Base-by-base conservation (phyloP, 139 green algal species). In the Chara braunii region DNA sequence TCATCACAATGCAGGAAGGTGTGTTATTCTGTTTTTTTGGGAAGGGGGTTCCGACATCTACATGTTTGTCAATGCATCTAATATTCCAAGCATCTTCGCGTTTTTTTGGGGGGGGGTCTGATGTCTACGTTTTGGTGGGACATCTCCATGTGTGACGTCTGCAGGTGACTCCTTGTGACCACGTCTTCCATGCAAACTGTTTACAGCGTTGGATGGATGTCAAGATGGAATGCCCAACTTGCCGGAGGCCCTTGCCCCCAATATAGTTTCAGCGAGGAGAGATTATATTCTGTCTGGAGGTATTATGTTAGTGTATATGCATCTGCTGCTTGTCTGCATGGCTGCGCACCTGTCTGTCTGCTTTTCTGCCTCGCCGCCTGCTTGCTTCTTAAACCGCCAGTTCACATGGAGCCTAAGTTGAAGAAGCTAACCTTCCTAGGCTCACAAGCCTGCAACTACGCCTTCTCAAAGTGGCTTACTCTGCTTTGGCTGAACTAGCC, bases 181-280 rank as follows among this genome's bases (percentile, higher is more conserved):
- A 95, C 71, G 83, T 91, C 56, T 95, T 94, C 69, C 89, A 95
- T 64, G 37, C 59, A 1, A 37, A 77, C 2, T 95, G 89, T 68
- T 66, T 95, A 43, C 48, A 81, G 44, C 75, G 76, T 0, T 95
- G 89, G 89, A 91, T 95, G 80, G 79, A 86, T n/a, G 73, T 94
- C 26, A 94, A 95, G 58, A 82, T 84, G 65, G 83, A 89, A 66
- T 95, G 89, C 70, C 89, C 89, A 2, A 93, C 82, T 1, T 95
- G 89, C 78, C 74, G 88, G 11, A 58, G 77, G 0, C 36, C 37
- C 14, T 71, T 95, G 76, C 88, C 88, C 0, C 80, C 88, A 12
- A 43, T 83, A n/a, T 91, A 50, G 1, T 34, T 12, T 18, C 18
- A 18, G 40, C 40, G 18, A 48, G 40, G 18, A 18, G 18, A 26